These are phyloP conservation scores for Cryomyces minteri DNA, from an alignment of 495 filamentous ascomycete genomes.

Conservation along the genomic window DNA sequence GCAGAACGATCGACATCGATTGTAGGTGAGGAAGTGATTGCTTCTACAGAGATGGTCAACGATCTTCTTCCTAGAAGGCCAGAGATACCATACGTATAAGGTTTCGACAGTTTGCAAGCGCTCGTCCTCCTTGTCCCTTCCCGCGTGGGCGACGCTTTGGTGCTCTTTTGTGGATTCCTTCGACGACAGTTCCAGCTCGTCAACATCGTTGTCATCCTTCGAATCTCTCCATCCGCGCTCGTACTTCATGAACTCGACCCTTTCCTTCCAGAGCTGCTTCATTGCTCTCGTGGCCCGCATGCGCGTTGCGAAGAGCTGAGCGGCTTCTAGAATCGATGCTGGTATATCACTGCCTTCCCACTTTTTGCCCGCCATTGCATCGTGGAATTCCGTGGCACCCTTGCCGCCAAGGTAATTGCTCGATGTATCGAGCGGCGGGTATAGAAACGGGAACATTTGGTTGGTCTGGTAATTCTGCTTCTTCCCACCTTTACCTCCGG, in stretches of 20 bases:
- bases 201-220: conserved; percentile 8
- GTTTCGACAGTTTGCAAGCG: conserved; percentile 44
- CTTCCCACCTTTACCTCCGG: conserved; percentile 84
- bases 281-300: conserved; percentile 82
- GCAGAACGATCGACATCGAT: conserved; percentile 80
- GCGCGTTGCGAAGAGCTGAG: conserved; percentile 70
- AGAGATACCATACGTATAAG: conserved; percentile 54
- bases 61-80: not conserved
- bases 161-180: conserved; percentile 1
- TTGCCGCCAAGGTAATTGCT: conserved; percentile 80
- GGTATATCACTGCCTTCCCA: conserved; percentile 89
- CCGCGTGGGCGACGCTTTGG: not conserved
- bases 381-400: conserved; percentile 56
- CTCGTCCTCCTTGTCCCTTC: conserved; percentile 11
- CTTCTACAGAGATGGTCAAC: conserved; percentile 29
- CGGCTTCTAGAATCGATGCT: conserved; percentile 86
- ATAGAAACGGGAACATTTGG: conserved; percentile 95
- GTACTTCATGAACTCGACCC: conserved; percentile 75
- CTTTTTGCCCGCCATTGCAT: conserved; percentile 52
- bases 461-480: conserved; percentile 99
- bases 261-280: conserved; percentile 85
- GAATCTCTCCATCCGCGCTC: conserved; percentile 57
- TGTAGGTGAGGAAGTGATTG: conserved; percentile 69
- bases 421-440: conserved; percentile 69
- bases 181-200: conserved; percentile 1